Evolutionary conservation across 495 filamentous ascomycete genomes (phyloP), one percentile per base, ranked within the genome.

Genomic region (Peziza echinospora): DNA sequence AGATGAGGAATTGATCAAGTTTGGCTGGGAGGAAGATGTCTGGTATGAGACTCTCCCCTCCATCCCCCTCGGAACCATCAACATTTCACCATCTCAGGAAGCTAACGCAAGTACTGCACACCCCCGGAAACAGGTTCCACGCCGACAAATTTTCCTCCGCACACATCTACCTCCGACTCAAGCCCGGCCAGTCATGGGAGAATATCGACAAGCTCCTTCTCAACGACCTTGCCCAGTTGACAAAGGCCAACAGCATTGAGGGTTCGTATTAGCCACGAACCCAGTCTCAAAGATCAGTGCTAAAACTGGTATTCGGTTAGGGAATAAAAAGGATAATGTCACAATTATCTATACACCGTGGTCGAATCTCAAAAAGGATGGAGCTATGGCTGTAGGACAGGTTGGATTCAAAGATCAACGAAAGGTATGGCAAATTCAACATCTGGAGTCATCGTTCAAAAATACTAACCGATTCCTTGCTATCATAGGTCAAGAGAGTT

Each of bases 181-280:
- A 69, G 16, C 78, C 87, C 37, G 82, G 80, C 40, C 73, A 91
- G 55, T 70, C 71, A 41, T 97, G 87, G 89, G 84, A 93, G 16
- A 65, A 71, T 26, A 82, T 97, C 47, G 74, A 80, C 2, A 52
- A 73, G 47, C 72, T 76, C 5, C 70, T 97, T 19, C 51, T 97
- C 25, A 76, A 72, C 43, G 89, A 97, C 62, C 84, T 87, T 53
- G 86, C 77, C 17, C 89, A 97, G 61, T 69, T 97, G 46, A 97
- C 89, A 44, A 97, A 97, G 64, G 86, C 89, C 45, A 97, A 97
- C 64, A 94, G 86, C 25, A 97, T 97, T 55, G 89, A 97, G 91
- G n/a, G n/a, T n/a, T n/a, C n/a, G 82, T 83, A 47, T 47, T n/a
- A 9, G 24, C 26, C 5, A 8, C 17, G 19, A 21, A 25, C 19